Conservation (phyloP, 1,284 basidiomycete species). For the Rhizopogon parksii region DNA sequence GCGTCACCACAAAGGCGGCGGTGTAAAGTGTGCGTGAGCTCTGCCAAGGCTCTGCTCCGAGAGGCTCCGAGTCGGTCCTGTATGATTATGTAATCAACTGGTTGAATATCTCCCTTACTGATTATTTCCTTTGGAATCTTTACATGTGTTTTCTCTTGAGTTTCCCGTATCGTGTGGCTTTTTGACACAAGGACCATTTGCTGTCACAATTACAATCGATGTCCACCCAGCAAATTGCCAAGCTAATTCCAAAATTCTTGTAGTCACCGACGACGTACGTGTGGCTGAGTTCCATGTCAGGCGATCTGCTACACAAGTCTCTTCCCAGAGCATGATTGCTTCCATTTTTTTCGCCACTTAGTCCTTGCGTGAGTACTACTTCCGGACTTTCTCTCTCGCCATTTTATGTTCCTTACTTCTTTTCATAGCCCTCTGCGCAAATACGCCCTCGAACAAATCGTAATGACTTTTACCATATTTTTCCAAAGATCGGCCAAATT, state of each 20-base stretch:
- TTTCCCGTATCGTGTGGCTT: slow-evolving; percentile 4
- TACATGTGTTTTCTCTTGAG: background rate
- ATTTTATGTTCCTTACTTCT: background rate
- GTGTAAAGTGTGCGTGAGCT: too few species aligned
- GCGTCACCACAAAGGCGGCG: background rate
- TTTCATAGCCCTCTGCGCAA: slow-evolving; percentile 7
- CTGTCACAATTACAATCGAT: background rate
- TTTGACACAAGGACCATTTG: background rate
- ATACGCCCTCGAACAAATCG: background rate
- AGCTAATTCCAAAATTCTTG: background rate
- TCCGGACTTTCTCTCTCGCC: slow-evolving; percentile 1
- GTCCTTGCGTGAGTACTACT: slow-evolving; percentile 3
- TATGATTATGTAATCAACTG: too few species aligned
- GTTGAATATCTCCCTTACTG: background rate
- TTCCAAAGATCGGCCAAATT: slow-evolving; percentile 8
- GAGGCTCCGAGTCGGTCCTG: too few species aligned
- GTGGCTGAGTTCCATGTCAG: slow-evolving; percentile 1
- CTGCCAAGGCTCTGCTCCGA: too few species aligned
- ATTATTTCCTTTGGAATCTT: too few species aligned
- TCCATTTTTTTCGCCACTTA: background rate
- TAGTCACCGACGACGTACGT: background rate
- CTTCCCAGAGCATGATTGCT: slow-evolving; percentile 5
- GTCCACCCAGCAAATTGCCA: slow-evolving; percentile 3
- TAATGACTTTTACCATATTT: slow-evolving; percentile 4
- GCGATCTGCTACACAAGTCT: background rate